Evolutionary conservation across 164 flowering plant genomes (phyloP).

Genomic region (Nelumbo lutea): DNA sequence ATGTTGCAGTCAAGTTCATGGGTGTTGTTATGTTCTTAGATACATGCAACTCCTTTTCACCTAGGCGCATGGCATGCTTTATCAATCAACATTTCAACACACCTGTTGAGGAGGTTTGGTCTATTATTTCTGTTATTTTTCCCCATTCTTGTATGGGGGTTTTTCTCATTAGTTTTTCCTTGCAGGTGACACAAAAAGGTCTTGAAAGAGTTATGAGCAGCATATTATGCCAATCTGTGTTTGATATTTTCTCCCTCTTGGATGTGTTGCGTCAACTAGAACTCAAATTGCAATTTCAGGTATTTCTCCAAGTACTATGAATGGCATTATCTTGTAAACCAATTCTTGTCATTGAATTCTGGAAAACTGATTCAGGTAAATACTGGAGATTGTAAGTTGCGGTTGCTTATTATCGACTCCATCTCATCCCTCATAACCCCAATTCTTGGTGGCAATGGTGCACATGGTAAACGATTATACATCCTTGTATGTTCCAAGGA

Average conservation of each 20-base stretch:
- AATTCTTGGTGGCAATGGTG: slow-evolving; percentile 66
- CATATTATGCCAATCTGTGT: slow-evolving; percentile 58
- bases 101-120: slow-evolving; percentile 31
- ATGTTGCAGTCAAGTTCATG: slow-evolving; percentile 38
- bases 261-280: slow-evolving; percentile 57
- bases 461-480: slow-evolving; percentile 46
- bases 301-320: slow-evolving; percentile 16
- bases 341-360: slow-evolving; percentile 6
- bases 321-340: not conserved
- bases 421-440: slow-evolving; percentile 73
- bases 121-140: not conserved
- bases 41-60: slow-evolving; percentile 77
- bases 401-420: slow-evolving; percentile 65
- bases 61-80: slow-evolving; percentile 48
- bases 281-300: slow-evolving; percentile 44
- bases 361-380: slow-evolving; percentile 24
- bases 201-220: slow-evolving; percentile 50
- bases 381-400: slow-evolving; percentile 24
- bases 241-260: slow-evolving; percentile 59
- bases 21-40: slow-evolving; percentile 57
- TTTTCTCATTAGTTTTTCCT: not conserved
- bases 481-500: not conserved
- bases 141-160: not conserved
- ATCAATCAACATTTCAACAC: slow-evolving; percentile 19
- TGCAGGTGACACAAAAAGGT: slow-evolving; percentile 30